A percentile compares a stretch with the other conserved stretches of the same genome.
These are phyloP conservation scores for Malus asiatica DNA, from an alignment of 306 rosid species.

Conservation along the genomic window DNA sequence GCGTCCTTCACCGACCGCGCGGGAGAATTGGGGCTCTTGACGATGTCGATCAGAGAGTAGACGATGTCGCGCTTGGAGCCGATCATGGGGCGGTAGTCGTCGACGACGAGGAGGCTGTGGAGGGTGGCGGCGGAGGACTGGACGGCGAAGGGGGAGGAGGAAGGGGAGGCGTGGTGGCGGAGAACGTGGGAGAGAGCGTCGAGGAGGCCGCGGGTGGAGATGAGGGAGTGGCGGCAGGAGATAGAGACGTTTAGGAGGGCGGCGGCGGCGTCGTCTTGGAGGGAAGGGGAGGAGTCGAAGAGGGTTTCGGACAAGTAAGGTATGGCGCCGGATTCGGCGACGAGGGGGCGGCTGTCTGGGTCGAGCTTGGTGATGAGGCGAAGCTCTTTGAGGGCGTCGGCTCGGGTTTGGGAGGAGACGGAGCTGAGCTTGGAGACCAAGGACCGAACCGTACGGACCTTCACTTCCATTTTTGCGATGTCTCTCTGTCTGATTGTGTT, in stretches of 20 bases:
- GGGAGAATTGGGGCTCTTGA: slow-evolving; percentile 43
- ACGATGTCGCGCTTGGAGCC: slow-evolving; percentile 84
- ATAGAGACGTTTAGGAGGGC: slow-evolving; percentile 81
- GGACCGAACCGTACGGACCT: slow-evolving; percentile 35
- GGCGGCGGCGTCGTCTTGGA: slow-evolving; percentile 88
- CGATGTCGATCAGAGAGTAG: slow-evolving; percentile 54
- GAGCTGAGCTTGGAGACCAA: slow-evolving; percentile 69
- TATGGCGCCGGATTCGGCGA: slow-evolving; percentile 66
- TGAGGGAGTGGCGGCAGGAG: slow-evolving; percentile 43
- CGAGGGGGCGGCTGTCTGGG: slow-evolving; percentile 57
- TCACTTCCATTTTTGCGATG: slow-evolving; percentile 40
- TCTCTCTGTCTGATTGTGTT: not conserved
- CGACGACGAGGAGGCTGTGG: slow-evolving; percentile 72
- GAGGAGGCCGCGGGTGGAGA: slow-evolving; percentile 80
- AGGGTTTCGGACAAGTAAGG: slow-evolving; percentile 70
- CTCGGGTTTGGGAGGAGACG: slow-evolving; percentile 59
- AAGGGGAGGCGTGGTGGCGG: slow-evolving; percentile 33
- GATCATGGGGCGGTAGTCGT: slow-evolving; percentile 56
- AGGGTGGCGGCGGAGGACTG: slow-evolving; percentile 81
- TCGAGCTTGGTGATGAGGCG: slow-evolving; percentile 63
- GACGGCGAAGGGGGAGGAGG: slow-evolving; percentile 63
- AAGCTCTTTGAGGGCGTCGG: slow-evolving; percentile 56
- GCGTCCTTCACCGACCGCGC: slow-evolving; percentile 74
- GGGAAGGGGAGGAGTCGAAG: slow-evolving; percentile 40
- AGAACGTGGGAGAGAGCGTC: slow-evolving; percentile 76